Evolutionary conservation across 805 yeast species (phyloP).

Genomic region (Saturnispora kantuleensis): DNA sequence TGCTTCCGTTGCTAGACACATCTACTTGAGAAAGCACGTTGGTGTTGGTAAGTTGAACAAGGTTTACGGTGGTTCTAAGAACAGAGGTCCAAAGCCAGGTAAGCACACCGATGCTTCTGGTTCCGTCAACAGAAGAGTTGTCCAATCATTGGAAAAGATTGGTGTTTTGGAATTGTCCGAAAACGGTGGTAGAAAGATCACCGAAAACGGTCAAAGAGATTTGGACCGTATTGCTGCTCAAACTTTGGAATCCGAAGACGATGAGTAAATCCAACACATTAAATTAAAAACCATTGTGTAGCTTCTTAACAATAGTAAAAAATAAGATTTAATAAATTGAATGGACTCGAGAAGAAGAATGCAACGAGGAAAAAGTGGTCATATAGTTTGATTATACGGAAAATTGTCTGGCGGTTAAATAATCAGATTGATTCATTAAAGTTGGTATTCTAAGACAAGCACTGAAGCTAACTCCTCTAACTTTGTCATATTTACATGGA

Average conservation of each 20-base stretch:
- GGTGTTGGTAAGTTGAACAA: slow-evolving; percentile 99
- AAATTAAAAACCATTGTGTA: slow-evolving; percentile 1
- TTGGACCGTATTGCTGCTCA: slow-evolving; percentile 99
- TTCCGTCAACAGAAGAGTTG: slow-evolving; percentile 96
- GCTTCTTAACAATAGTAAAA: background rate
- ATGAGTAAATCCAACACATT: slow-evolving; percentile 26
- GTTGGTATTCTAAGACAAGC: too few species aligned
- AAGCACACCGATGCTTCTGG: slow-evolving; percentile 99
- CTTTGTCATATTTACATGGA: too few species aligned
- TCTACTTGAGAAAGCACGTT: slow-evolving; percentile 97
- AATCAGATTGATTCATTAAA: too few species aligned
- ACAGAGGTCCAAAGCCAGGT: slow-evolving; percentile 98
- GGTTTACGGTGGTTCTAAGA: slow-evolving; percentile 97
- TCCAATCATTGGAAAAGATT: slow-evolving; percentile 96
- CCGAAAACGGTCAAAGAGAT: slow-evolving; percentile 99
- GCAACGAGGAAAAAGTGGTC: too few species aligned
- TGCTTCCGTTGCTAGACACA: slow-evolving; percentile 99
- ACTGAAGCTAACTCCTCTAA: too few species aligned
- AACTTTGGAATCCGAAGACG: slow-evolving; percentile 81
- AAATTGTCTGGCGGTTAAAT: too few species aligned
- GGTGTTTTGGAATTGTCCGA: slow-evolving; percentile 94
- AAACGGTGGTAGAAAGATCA: slow-evolving; percentile 99
- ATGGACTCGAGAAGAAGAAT: too few species aligned
- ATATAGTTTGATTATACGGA: too few species aligned
- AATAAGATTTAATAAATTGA: too few species aligned